phyloP scores from a whole-genome alignment of 192 early-diverging fungal genomes.

The Coemansia sp. region DNA sequence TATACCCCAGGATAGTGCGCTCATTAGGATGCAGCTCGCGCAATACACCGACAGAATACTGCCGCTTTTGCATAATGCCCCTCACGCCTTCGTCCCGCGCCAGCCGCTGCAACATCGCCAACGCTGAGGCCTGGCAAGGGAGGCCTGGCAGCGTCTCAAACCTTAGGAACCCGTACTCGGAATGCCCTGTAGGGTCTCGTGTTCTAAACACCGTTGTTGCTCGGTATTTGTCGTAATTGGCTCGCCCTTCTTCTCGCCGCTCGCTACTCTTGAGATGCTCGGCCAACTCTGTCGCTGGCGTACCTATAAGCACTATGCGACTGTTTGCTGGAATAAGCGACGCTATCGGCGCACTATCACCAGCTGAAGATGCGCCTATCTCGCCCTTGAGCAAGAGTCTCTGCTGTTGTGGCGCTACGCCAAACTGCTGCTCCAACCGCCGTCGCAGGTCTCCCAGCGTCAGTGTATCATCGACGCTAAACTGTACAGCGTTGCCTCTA shows the following conservation, averaged over 20 bases:
- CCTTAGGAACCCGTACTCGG: conserved; percentile 18
- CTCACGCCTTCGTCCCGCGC: conserved; percentile 37
- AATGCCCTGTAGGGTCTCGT: not conserved
- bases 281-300: conserved; percentile 15
- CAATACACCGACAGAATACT: conserved; percentile 33
- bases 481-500: conserved; percentile 12
- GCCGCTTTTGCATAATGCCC: conserved; percentile 30
- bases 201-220: conserved; percentile 13
- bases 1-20: conserved; percentile 47
- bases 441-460: conserved; percentile 35
- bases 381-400: conserved; percentile 28
- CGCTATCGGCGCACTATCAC: not conserved
- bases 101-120: conserved; percentile 24
- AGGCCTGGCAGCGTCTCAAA: conserved; percentile 18
- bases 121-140: conserved; percentile 8
- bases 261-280: conserved; percentile 1
- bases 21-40: conserved; percentile 45
- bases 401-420: conserved; percentile 25
- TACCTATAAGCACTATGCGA: conserved; percentile 36
- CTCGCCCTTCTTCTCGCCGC: conserved; percentile 15
- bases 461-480: not conserved
- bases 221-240: conserved; percentile 18
- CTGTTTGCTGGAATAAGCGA: conserved; percentile 9
- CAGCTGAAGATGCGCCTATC: not conserved
- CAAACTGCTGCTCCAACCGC: conserved; percentile 20